phyloP scores from a whole-genome alignment of 2,329 filamentous ascomycete species.

The Phyllosticta citrichinensis region DNA sequence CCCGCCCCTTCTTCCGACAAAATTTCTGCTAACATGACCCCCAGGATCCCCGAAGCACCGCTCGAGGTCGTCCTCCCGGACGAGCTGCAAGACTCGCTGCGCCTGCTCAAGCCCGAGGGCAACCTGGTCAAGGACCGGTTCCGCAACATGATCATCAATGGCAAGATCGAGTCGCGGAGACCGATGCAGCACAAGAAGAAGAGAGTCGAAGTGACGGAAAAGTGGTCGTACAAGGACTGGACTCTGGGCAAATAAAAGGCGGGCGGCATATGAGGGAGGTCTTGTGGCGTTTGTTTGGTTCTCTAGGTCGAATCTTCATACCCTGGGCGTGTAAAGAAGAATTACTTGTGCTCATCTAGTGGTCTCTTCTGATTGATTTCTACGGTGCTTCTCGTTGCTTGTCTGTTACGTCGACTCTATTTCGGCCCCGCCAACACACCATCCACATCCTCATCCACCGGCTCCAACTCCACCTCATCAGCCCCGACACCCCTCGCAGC shows the following conservation, averaged over 20 bases:
- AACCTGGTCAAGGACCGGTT: constrained; percentile 89
- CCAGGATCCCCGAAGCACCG: constrained; percentile 57
- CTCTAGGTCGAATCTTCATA: not conserved
- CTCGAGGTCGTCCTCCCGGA: constrained; percentile 41
- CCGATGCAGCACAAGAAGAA: constrained; percentile 75
- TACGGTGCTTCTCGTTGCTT: not conserved
- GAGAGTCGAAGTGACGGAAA: constrained; percentile 76
- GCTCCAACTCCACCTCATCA: constrained; percentile 22
- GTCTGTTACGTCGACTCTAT: not conserved
- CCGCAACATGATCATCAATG: constrained; percentile 75
- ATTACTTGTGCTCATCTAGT: not conserved
- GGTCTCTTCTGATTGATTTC: not conserved
- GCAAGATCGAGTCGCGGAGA: constrained; percentile 77
- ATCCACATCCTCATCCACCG: constrained; percentile 16
- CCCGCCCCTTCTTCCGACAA: too few relatives aligned
- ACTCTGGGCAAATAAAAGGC: constrained; percentile 30
- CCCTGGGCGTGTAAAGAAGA: not conserved
- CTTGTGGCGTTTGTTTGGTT: not conserved
- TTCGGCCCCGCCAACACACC: not conserved
- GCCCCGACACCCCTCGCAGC: constrained; percentile 15
- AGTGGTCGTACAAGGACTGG: constrained; percentile 98
- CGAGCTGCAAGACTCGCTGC: constrained; percentile 40
- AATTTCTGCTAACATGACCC: constrained; percentile 10
- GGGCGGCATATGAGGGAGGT: not conserved
- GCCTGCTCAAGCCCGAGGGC: constrained; percentile 71